These are phyloP conservation scores for Thelonectria olida DNA, from an alignment of 2,329 filamentous ascomycete species.

Conservation along the genomic window DNA sequence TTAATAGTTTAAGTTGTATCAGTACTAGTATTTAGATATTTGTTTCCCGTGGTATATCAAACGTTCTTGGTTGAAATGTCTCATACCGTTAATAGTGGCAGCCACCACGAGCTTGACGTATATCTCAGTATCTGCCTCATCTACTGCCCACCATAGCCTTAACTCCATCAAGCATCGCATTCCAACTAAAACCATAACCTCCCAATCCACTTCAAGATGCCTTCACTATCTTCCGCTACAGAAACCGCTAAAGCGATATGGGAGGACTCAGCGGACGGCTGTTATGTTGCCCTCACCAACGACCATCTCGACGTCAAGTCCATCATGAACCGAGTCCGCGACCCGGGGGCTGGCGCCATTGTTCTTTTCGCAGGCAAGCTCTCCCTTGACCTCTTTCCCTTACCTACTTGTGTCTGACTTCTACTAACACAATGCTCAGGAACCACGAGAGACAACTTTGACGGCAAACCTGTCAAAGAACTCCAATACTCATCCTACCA, in stretches of 20 bases:
- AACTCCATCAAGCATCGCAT: neutral
- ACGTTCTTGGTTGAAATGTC: too few species aligned
- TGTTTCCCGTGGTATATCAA: too few species aligned
- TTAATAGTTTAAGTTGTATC: too few species aligned
- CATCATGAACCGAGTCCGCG: conserved; percentile 74
- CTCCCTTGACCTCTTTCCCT: neutral
- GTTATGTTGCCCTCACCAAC: conserved; percentile 76
- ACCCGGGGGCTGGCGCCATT: conserved; percentile 77
- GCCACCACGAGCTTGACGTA: too few species aligned
- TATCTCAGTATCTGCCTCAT: neutral
- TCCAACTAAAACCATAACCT: neutral
- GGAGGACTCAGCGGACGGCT: conserved; percentile 58
- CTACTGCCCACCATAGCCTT: neutral
- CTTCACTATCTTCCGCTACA: neutral
- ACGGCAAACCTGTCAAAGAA: conserved; percentile 74
- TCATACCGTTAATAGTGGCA: too few species aligned
- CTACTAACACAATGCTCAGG: conserved; percentile 55
- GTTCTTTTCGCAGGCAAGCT: conserved; percentile 74
- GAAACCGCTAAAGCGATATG: conserved; percentile 36
- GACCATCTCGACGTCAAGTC: conserved; percentile 64
- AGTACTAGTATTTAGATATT: too few species aligned
- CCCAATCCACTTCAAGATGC: neutral
- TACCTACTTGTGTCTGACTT: conserved; percentile 15
- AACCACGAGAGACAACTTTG: conserved; percentile 81
- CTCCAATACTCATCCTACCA: conserved; percentile 81